Evolutionary conservation across 495 filamentous ascomycete species (phyloP), one percentile per base, ranked within the genome.

Genomic region (Rostrohypoxylon terebratum): DNA sequence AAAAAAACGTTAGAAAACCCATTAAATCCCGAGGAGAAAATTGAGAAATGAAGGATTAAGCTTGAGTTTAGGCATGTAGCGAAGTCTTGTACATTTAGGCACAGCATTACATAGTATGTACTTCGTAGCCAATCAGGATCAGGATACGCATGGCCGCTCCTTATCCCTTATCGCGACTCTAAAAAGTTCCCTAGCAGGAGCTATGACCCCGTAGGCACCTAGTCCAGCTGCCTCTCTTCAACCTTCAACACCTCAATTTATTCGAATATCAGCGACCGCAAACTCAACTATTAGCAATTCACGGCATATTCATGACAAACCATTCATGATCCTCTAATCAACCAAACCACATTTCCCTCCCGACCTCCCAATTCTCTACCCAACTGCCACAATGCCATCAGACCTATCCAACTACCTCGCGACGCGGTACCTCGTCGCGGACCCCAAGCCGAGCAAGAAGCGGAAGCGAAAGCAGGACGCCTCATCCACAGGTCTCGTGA

Each of bases 371-470:
- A 28, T 34, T 25, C 44, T 36, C 51, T 0, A 48, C 58, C 45
- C 55, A 51, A 45, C 42, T 65, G 36, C 58, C 44, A 63, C 23
- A 21, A 88, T 88, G 86, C 83, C 87, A 48, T 87, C 90, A 61
- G 83, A 86, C 73, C 88, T 97, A 71, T 90, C 94, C 28, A 88
- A 89, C 80, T 99, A 98, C 80, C 90, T 99, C 57, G 94, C 96
- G 59, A 91, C 94, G 72, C 97, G 94, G 80, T 99, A 99, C 82
- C 90, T 99, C 4, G 91, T 81, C 36, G 79, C 93, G 33, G 93
- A 95, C 78, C 82, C 89, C 45, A 89, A 90, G 51, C 84, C 91
- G 11, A 90, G 91, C 77, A 94, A 94, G 76, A 91, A 90, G 76
- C 94, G 93, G 82, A 97, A 97, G 84, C 90, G 92, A 71, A 96